These are phyloP conservation scores for Nakazawaea wickerhamii DNA, from an alignment of 805 yeast species.

Conservation along the genomic window DNA sequence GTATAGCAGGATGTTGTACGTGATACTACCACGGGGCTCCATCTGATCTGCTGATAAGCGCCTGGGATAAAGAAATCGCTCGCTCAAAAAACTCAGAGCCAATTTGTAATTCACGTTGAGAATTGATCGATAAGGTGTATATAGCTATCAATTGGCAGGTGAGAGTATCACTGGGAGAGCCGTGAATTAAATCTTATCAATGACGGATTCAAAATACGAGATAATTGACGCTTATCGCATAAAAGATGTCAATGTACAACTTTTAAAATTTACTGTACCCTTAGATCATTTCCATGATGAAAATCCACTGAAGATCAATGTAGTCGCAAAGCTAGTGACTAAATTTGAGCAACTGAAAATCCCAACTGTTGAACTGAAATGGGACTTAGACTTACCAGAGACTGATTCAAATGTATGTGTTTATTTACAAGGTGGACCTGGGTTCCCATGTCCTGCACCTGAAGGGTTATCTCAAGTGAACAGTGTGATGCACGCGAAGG, in stretches of 20 bases:
- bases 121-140: too few relatives aligned
- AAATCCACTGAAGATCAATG: constrained; percentile 14
- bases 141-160: too few relatives aligned
- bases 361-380: constrained; percentile 8
- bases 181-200: not conserved
- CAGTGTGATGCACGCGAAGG: constrained; percentile 34
- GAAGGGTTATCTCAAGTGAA: constrained; percentile 29
- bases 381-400: constrained; percentile 12
- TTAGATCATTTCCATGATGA: constrained; percentile 18
- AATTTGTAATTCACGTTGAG: too few relatives aligned
- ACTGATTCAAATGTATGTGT: constrained; percentile 29
- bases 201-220: constrained; percentile 4
- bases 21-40: too few relatives aligned
- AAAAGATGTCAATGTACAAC: constrained; percentile 17
- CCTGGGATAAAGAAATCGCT: too few relatives aligned
- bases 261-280: constrained; percentile 22
- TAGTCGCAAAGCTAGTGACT: constrained; percentile 20
- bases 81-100: not conserved
- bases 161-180: too few relatives aligned
- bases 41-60: not conserved
- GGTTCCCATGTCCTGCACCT: constrained; percentile 39
- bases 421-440: constrained; percentile 53
- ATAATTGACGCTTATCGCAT: constrained; percentile 13
- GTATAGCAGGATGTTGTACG: too few relatives aligned
- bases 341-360: constrained; percentile 3